Base-by-base conservation (phyloP, 306 rosid genomes). In the Spatholobus suberectus region DNA sequence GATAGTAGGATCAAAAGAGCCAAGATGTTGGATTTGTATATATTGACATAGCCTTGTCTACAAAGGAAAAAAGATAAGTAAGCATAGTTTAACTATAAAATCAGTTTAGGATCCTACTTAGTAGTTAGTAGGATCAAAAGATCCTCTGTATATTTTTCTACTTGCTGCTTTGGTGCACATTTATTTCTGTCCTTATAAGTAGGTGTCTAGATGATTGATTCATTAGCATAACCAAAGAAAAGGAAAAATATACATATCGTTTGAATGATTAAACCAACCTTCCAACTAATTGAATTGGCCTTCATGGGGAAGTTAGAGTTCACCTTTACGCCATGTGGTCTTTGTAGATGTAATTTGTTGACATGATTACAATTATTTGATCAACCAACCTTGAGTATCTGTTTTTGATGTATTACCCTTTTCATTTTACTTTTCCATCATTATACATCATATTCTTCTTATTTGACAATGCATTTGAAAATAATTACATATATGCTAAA, bases 151-250 rank as follows among this genome's bases (percentile, higher is more conserved):
- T n/a, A n/a, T n/a, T n/a, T n/a, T n/a, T n/a, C 47, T 63, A 12
- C 35, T 23, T 26, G 5, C 76, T 63, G 70, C 79, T 26, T 66
- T 82, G 32, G 29, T 63, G 67, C 43, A 34, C 27, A 47, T 73
- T 52, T 81, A 15, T 68, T 41, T 76, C 29, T 83, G 44, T 43
- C 51, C 66, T 29, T 41, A 18, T 21, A 43, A 59, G 57, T 61
- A 23, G 26, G 44, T 77, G 32, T 23, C 13, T 74, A 51, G 62
- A 70, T 82, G 27, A 70, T 59, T 72, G 51, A 29, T 78, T 84
- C 13, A 52, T 63, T 51, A 13, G 10, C 43, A 40, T 17, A 37
- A 61, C 63, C 63, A 15, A 49, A 37, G 21, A 5, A 68, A 69
- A 13, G 26, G 17, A 71, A 24, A 24, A 18, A 26, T 54, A 24